phyloP scores from a whole-genome alignment of 2,329 filamentous ascomycete species.

The Akanthomyces uredinophilus region DNA sequence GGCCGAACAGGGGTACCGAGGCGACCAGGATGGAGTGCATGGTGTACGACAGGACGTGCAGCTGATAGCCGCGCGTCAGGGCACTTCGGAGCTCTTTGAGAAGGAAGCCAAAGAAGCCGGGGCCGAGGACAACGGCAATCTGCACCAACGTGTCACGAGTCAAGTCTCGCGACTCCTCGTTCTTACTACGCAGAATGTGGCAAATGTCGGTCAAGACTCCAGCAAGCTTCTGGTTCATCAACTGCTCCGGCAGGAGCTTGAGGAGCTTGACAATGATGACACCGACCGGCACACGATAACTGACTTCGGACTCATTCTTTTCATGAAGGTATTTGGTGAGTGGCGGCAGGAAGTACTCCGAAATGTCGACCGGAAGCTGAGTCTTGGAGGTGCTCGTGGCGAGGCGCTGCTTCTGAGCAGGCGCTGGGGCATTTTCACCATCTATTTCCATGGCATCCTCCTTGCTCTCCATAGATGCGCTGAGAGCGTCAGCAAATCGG shows the following conservation, averaged over 20 bases:
- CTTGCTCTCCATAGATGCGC: slow-evolving; percentile 39
- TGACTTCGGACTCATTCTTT: slow-evolving; percentile 92
- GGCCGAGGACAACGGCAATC: slow-evolving; percentile 74
- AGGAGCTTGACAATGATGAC: slow-evolving; percentile 85
- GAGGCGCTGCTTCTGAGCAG: slow-evolving; percentile 37
- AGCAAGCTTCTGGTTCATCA: slow-evolving; percentile 70
- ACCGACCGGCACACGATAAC: slow-evolving; percentile 83
- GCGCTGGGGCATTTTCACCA: slow-evolving; percentile 21
- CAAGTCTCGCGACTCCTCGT: slow-evolving; percentile 85
- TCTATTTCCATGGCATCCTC: slow-evolving; percentile 41
- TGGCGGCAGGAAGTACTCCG: slow-evolving; percentile 69
- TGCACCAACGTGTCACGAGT: slow-evolving; percentile 82
- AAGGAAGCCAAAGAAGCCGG: slow-evolving; percentile 85
- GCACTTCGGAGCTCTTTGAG: slow-evolving; percentile 83
- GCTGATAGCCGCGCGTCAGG: slow-evolving; percentile 79
- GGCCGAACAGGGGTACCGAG: slow-evolving; percentile 64
- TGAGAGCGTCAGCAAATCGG: slow-evolving; percentile 73
- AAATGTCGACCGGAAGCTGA: slow-evolving; percentile 68
- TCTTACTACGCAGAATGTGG: slow-evolving; percentile 84
- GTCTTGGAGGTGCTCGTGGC: slow-evolving; percentile 61
- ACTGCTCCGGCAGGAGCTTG: slow-evolving; percentile 67
- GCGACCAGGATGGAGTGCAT: slow-evolving; percentile 85
- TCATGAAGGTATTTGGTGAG: slow-evolving; percentile 83
- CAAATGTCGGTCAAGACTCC: slow-evolving; percentile 86
- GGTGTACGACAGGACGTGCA: slow-evolving; percentile 92